Percentiles rank a stretch among this genome's conserved stretches.
Conservation (phyloP, 139 green algal species). For the Dunaliella primolecta region DNA sequence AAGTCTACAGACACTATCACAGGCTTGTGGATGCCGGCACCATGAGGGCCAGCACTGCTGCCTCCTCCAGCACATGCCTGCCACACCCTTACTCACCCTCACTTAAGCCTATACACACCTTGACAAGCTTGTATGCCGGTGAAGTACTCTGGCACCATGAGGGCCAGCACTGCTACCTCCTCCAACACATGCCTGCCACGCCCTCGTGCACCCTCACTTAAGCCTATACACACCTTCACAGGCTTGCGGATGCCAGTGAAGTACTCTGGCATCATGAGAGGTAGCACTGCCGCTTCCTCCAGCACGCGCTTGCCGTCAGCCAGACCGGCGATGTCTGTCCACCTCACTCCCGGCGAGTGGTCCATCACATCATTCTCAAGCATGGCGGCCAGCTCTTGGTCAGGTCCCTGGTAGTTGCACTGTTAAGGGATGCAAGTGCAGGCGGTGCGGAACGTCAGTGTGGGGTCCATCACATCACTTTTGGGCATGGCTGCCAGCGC, state of each 20-base stretch:
- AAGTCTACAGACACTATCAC: constrained; percentile 64
- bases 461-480: too few relatives aligned
- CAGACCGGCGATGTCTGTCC: constrained; percentile 58
- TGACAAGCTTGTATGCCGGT: constrained; percentile 86
- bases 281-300: constrained; percentile 85
- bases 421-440: too few relatives aligned
- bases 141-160: constrained; percentile 86
- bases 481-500: too few relatives aligned
- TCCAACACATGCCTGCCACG: neutral
- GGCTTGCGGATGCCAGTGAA: constrained; percentile 88
- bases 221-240: constrained; percentile 65
- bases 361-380: constrained; percentile 83
- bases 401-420: constrained; percentile 61
- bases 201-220: neutral
- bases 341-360: constrained; percentile 59
- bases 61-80: neutral
- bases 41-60: constrained; percentile 17
- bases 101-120: constrained; percentile 44
- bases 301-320: constrained; percentile 88
- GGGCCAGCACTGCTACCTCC: neutral
- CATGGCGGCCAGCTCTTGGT: constrained; percentile 70
- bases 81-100: neutral
- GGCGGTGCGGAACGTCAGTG: too few relatives aligned
- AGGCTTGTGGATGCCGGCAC: constrained; percentile 85
- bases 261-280: constrained; percentile 84